phyloP scores from a whole-genome alignment of 2,329 filamentous ascomycete species.

The Pyrenochaeta sp. region DNA sequence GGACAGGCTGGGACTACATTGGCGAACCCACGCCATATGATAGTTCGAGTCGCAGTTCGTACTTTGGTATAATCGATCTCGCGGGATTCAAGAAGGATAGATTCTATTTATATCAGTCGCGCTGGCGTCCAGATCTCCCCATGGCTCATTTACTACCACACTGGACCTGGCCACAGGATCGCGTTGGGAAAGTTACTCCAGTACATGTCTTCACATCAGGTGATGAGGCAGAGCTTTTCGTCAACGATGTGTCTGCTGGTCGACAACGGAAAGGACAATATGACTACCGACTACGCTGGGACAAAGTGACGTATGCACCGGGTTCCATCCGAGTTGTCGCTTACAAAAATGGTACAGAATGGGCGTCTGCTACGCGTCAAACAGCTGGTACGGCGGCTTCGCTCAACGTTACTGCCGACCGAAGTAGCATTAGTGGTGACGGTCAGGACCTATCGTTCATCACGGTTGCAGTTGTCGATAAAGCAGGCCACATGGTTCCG shows the following conservation, averaged over 20 bases:
- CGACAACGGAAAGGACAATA: slow-evolving; percentile 43
- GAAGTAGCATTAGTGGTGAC: slow-evolving; percentile 49
- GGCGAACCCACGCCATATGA: slow-evolving; percentile 62
- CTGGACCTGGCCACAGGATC: slow-evolving; percentile 62
- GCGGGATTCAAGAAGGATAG: slow-evolving; percentile 66
- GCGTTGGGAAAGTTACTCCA: slow-evolving; percentile 59
- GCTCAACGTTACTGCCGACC: slow-evolving; percentile 54
- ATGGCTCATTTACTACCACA: slow-evolving; percentile 64
- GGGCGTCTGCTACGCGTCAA: slow-evolving; percentile 54
- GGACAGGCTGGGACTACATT: slow-evolving; percentile 61
- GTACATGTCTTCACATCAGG: slow-evolving; percentile 63
- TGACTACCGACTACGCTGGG: slow-evolving; percentile 64
- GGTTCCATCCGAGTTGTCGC: slow-evolving; percentile 59
- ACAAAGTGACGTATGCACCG: slow-evolving; percentile 58
- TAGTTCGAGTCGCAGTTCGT: slow-evolving; percentile 57
- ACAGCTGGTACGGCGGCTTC: slow-evolving; percentile 54
- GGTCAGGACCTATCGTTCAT: slow-evolving; percentile 59
- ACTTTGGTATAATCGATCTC: slow-evolving; percentile 66
- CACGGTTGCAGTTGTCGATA: slow-evolving; percentile 56
- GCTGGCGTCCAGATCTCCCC: slow-evolving; percentile 59
- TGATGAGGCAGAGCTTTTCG: slow-evolving; percentile 64
- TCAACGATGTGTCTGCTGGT: slow-evolving; percentile 61
- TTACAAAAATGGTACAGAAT: slow-evolving; percentile 58
- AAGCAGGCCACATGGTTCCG: slow-evolving; percentile 55
- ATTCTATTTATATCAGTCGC: slow-evolving; percentile 63